Evolutionary conservation across 2,329 filamentous ascomycete species (phyloP).

Genomic region (Mycosphaerelloides madeirae): DNA sequence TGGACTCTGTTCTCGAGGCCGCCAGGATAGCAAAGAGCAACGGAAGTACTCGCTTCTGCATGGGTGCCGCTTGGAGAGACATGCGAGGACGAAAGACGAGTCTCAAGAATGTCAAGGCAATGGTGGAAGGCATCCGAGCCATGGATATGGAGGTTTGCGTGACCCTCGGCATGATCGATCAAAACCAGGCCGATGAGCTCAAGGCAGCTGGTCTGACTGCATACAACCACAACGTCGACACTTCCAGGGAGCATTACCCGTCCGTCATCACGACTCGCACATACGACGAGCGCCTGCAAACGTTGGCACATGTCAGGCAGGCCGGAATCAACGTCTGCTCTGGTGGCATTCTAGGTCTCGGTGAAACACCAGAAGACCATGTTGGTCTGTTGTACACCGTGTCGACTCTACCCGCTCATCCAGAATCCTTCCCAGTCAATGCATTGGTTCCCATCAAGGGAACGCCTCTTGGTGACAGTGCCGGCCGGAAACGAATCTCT

Average conservation of each 20-base stretch:
- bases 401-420: conserved; percentile 72
- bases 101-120: conserved; percentile 76
- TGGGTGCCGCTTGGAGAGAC: conserved; percentile 91
- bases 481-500: conserved; percentile 55
- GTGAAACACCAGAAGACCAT: conserved; percentile 73
- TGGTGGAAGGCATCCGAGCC: conserved; percentile 74
- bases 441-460: conserved; percentile 87
- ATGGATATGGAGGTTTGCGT: conserved; percentile 90
- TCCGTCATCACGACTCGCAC: conserved; percentile 77
- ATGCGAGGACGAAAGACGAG: conserved; percentile 86
- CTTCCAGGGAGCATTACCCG: conserved; percentile 82
- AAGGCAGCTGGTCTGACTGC: conserved; percentile 81
- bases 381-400: conserved; percentile 80
- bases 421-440: conserved; percentile 88
- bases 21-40: conserved; percentile 74
- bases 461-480: conserved; percentile 69
- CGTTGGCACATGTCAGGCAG: conserved; percentile 72
- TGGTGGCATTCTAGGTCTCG: conserved; percentile 80
- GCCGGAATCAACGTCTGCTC: conserved; percentile 88
- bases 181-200: conserved; percentile 69
- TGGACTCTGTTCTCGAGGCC: conserved; percentile 74
- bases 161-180: conserved; percentile 89
- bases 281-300: conserved; percentile 82
- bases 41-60: conserved; percentile 87
- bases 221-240: conserved; percentile 94